Base-by-base conservation (phyloP, 345 rosid genomes). In the Arabidopsis thaliana region DNA sequence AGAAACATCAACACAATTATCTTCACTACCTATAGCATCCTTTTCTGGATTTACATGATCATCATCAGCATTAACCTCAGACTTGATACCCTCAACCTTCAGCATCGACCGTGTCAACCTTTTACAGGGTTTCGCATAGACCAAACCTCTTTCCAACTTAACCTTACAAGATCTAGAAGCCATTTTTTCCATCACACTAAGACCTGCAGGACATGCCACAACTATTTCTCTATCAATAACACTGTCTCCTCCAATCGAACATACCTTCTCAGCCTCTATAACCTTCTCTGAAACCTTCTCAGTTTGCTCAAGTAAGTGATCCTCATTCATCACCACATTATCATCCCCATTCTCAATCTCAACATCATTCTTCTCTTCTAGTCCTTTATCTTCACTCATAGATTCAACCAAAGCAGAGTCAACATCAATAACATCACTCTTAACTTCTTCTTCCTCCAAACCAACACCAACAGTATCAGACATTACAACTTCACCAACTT, bases 371-470 rank as follows among this genome's bases (percentile, higher is more conserved):
- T 22, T 45, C 10, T 78, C 77, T 57, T 69, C 80, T 52, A 16
- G 20, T 16, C 20, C 20, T 16, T 16, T 33, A 45, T 75, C 75
- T 50, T 65, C 80, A 59, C 66, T 65, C 67, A 79, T 38, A 61
- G 80, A 44, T 65, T 69, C 76, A 42, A 49, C 38, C 46, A 45
- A 45, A 34, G 56, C 40, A 25, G 65, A 53, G 55, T 57, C 91
- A 63, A 81, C 36, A 75, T 91, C 94, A 37, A 87, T 85, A 37
- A 87, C 88, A 44, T 87, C 97, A 60, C 96, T 89, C 81, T 88
- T 85, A 6, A 83, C 90, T 72, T 87, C 94, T 33, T 87, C 91
- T 63, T 88, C 94, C 33, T 87, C 97, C 37, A 48, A 11, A 46
- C 11, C 58, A 71, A 10, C 42, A 23, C 65, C 78, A 57, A 59